Evolutionary conservation across 352 stramenopile species (phyloP).

Genomic region (Globisporangium barbulae): DNA sequence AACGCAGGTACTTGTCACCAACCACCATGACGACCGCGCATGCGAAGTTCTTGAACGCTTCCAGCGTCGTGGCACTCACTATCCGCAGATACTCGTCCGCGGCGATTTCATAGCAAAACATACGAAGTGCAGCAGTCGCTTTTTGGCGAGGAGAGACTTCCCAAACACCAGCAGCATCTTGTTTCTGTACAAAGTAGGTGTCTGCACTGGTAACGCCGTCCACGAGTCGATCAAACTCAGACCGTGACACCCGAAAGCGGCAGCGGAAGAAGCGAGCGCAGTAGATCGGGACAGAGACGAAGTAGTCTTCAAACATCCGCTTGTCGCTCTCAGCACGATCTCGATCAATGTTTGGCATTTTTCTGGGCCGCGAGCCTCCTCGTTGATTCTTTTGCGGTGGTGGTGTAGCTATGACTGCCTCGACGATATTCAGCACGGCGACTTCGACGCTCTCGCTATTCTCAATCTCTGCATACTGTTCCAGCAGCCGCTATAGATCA

Average conservation of each 20-base stretch:
- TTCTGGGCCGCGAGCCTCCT: too few relatives aligned
- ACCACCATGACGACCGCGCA: too few relatives aligned
- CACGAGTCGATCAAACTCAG: neutral
- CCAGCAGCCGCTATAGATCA: too few relatives aligned
- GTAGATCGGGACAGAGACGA: neutral
- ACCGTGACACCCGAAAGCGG: neutral
- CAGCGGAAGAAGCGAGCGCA: neutral
- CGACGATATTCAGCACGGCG: too few relatives aligned
- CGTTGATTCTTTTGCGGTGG: too few relatives aligned
- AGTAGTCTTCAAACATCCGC: neutral
- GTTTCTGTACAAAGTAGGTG: constrained; percentile 8
- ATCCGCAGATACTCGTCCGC: constrained; percentile 6
- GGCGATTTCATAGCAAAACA: constrained; percentile 14
- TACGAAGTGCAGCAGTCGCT: constrained; percentile 13
- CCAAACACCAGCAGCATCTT: constrained; percentile 9
- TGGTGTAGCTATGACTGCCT: too few relatives aligned
- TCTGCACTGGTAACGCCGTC: neutral
- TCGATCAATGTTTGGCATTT: neutral
- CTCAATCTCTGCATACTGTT: too few relatives aligned
- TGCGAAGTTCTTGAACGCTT: too few relatives aligned
- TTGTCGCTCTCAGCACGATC: neutral
- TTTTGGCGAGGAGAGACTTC: constrained; percentile 11
- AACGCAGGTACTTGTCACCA: neutral
- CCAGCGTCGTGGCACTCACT: neutral
- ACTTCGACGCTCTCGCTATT: too few relatives aligned